These are phyloP conservation scores for Mrakia hoshinonis DNA, from an alignment of 768 basidiomycete species.

Conservation along the genomic window DNA sequence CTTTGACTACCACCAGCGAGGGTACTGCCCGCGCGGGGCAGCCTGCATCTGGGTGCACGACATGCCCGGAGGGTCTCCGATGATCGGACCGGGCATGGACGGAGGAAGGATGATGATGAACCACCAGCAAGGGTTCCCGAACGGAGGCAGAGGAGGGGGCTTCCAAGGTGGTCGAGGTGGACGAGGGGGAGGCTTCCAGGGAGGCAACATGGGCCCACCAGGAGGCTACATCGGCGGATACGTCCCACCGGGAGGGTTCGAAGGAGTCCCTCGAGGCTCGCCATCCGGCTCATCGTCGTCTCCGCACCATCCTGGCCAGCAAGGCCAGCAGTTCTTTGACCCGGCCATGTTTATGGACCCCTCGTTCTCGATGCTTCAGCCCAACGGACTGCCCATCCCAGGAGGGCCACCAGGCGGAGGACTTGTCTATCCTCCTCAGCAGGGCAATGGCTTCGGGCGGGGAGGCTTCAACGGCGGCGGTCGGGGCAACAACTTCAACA, in stretches of 20 bases:
- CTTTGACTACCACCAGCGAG: constrained; percentile 51
- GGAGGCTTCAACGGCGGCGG: not conserved
- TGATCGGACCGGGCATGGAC: constrained; percentile 48
- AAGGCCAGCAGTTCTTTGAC: not conserved
- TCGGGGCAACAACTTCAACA: not conserved
- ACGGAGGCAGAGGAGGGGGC: constrained; percentile 41
- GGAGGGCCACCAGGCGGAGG: constrained; percentile 60
- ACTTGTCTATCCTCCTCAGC: constrained; percentile 36
- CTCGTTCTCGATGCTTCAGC: constrained; percentile 2
- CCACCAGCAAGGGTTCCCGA: constrained; percentile 29
- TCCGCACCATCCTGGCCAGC: not conserved
- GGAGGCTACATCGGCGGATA: constrained; percentile 33
- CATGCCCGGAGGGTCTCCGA: not conserved
- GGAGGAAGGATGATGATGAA: constrained; percentile 31
- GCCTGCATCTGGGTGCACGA: constrained; percentile 89
- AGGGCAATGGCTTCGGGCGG: not conserved
- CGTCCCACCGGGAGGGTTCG: constrained; percentile 44
- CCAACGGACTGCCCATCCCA: constrained; percentile 24
- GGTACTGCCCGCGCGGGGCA: constrained; percentile 80
- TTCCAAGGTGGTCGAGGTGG: constrained; percentile 39
- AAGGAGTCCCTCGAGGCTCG: constrained; percentile 43
- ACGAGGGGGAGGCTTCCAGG: constrained; percentile 44
- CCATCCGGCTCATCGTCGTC: not conserved
- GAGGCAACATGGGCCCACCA: no score
- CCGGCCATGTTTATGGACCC: not conserved